Evolutionary conservation across 108 stramenopile species (phyloP).

Genomic region (Asterionellopsis glacialis): DNA sequence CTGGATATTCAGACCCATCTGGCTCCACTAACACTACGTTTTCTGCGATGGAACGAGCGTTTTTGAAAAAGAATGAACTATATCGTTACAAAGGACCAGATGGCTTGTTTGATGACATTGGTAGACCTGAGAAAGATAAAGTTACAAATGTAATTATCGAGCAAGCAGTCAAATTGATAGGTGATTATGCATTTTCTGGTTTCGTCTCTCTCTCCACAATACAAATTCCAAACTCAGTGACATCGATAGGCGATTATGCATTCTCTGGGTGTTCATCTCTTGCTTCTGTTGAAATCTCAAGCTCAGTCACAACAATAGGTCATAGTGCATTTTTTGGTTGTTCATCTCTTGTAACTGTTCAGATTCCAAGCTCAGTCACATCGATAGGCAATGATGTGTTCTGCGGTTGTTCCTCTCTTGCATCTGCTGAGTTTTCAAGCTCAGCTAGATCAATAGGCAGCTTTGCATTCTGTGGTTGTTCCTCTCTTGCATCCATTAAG

Average conservation of each 20-base stretch:
- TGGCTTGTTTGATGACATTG: too few relatives aligned
- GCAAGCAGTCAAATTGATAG: slow-evolving; percentile 9
- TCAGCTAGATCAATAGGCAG: not conserved
- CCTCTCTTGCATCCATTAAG: not conserved
- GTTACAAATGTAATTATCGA: too few relatives aligned
- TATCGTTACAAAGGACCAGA: too few relatives aligned
- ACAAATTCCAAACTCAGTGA: slow-evolving; percentile 18
- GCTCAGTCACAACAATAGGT: slow-evolving; percentile 27
- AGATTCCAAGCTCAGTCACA: slow-evolving; percentile 9
- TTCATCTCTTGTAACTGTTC: not conserved
- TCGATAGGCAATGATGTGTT: slow-evolving; percentile 16
- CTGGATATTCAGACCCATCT: too few relatives aligned
- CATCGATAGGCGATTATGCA: slow-evolving; percentile 23
- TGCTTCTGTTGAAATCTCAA: slow-evolving; percentile 16
- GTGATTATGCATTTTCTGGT: slow-evolving; percentile 33
- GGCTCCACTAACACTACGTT: too few relatives aligned
- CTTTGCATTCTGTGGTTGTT: not conserved
- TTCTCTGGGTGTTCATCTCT: slow-evolving; percentile 38
- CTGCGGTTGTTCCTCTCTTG: slow-evolving; percentile 6
- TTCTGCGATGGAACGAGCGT: too few relatives aligned
- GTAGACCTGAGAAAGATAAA: too few relatives aligned
- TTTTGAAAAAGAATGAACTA: too few relatives aligned
- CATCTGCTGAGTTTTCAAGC: not conserved
- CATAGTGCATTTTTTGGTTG: slow-evolving; percentile 37
- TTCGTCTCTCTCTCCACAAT: slow-evolving; percentile 20